A percentile compares a stretch with the other conserved stretches of the same genome.
These are phyloP conservation scores for Chaetothyriales sp. DNA, from an alignment of 2,329 filamentous ascomycete species.

Conservation along the genomic window DNA sequence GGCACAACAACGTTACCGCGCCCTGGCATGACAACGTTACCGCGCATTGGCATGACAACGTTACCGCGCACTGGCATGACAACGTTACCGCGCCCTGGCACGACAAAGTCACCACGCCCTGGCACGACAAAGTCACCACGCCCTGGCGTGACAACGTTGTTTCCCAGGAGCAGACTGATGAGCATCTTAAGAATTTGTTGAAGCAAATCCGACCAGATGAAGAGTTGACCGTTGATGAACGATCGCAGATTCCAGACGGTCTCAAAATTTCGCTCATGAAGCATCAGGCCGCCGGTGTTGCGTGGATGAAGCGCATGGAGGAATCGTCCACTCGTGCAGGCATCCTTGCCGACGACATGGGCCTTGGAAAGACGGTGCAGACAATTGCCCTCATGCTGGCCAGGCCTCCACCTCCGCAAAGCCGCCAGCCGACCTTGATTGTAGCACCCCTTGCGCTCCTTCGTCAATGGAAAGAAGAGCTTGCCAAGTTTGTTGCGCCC, in stretches of 20 bases:
- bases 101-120: neutral
- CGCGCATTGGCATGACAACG: too few relatives aligned
- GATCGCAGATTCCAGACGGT: conserved; percentile 45
- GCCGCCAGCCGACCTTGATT: conserved; percentile 63
- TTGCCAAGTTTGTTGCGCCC: conserved; percentile 52
- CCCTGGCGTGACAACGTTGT: neutral
- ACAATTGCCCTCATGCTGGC: conserved; percentile 63
- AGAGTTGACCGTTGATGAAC: conserved; percentile 46
- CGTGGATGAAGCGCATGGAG: conserved; percentile 66
- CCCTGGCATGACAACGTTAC: too few relatives aligned
- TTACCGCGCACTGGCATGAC: too few relatives aligned
- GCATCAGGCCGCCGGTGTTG: conserved; percentile 66
- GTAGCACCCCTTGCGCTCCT: conserved; percentile 68
- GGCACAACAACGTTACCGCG: too few relatives aligned
- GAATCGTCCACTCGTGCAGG: conserved; percentile 58
- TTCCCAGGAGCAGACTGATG: conserved; percentile 30
- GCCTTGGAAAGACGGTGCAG: conserved; percentile 72
- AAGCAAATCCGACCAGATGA: conserved; percentile 61
- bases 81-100: too few relatives aligned
- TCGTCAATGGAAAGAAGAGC: conserved; percentile 74
- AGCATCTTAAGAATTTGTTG: conserved; percentile 57
- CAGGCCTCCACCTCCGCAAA: conserved; percentile 45
- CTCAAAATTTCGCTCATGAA: conserved; percentile 59
- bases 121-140: neutral
- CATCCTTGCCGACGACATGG: conserved; percentile 72